These are phyloP conservation scores for Candida xiaguanensis DNA, from an alignment of 805 yeast genomes.

Conservation along the genomic window DNA sequence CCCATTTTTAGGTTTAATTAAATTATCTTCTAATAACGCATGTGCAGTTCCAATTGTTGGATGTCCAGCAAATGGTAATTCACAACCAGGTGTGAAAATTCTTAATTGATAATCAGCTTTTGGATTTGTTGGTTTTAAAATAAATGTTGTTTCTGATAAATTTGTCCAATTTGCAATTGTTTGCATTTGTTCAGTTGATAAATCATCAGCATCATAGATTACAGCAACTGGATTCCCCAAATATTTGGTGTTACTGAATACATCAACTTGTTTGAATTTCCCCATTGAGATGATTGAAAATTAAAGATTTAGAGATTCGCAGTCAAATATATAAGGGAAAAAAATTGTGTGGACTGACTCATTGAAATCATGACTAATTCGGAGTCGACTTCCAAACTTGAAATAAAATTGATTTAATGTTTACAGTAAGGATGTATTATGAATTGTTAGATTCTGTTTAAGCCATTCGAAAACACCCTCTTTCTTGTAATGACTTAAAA, in stretches of 20 bases:
- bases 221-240: slow-evolving; percentile 59
- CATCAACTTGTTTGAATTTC: slow-evolving; percentile 39
- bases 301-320: neutral
- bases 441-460: no score
- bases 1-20: slow-evolving; percentile 22
- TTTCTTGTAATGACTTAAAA: no score
- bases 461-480: no score
- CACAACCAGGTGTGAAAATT: slow-evolving; percentile 45
- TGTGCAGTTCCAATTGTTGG: slow-evolving; percentile 54
- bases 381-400: no score
- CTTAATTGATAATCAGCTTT: slow-evolving; percentile 46
- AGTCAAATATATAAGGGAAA: neutral
- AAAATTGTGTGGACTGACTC: no score
- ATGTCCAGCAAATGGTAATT: slow-evolving; percentile 63
- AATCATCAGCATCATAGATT: slow-evolving; percentile 35
- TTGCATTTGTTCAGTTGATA: slow-evolving; percentile 41
- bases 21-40: slow-evolving; percentile 40
- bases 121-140: slow-evolving; percentile 35
- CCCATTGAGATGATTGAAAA: slow-evolving; percentile 4
- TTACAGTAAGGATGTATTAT: no score
- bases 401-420: no score
- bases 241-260: slow-evolving; percentile 34
- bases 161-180: slow-evolving; percentile 57
- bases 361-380: no score
- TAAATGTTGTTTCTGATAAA: slow-evolving; percentile 55